Base-by-base conservation (phyloP, 371 early-diverging fungal species). In the Cokeromyces recurvatus region DNA sequence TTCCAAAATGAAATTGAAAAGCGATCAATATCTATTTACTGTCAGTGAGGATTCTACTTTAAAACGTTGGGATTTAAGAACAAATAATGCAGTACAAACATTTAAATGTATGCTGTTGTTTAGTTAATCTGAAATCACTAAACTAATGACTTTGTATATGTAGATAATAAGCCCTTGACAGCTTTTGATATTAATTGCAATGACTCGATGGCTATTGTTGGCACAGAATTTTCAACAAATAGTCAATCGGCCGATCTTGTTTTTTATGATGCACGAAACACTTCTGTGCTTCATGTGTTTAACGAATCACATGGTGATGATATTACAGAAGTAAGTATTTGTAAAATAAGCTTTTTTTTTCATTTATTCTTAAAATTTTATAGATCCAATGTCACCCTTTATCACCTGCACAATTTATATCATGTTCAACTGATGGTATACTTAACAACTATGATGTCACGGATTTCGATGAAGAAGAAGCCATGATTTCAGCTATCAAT, bases 251-350 rank as follows among this genome's bases (percentile, higher is more conserved):
- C 90, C 19, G 81, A 77, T 46, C 64, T 95, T 7, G 62, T 70
- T 23, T 90, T 95, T 57, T 94, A 86, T 77, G 81, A 86, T 64
- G 61, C 79, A 14, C 71, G 82, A 19, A 49, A 62, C 2, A 59
- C 62, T 2, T 38, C 52, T 8, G 46, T 77, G 7, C 34, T 82
- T 10, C 66, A 73, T 11, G 60, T 68, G 23, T 97, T 92, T 56
- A 67, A 59, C 5, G 92, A 93, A 48, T 90, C 90, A 4, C 94
- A 95, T 55, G 84, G 82, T 23, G 94, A 97, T 52, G 95, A 95
- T 57, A 75, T 97, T n/a, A 92, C 95, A 4, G 70, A 74, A 34
- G 69, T 69, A 65, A n/a, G 11, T 19, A 3, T 2, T 9, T 21
- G 19, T 14, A 24, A 27, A 29, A 17, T 8, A 15, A 25, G 17